A percentile compares a stretch with the other conserved stretches of the same genome.
These are phyloP conservation scores for Candida qinlingensis DNA, from an alignment of 805 yeast species.

Conservation along the genomic window DNA sequence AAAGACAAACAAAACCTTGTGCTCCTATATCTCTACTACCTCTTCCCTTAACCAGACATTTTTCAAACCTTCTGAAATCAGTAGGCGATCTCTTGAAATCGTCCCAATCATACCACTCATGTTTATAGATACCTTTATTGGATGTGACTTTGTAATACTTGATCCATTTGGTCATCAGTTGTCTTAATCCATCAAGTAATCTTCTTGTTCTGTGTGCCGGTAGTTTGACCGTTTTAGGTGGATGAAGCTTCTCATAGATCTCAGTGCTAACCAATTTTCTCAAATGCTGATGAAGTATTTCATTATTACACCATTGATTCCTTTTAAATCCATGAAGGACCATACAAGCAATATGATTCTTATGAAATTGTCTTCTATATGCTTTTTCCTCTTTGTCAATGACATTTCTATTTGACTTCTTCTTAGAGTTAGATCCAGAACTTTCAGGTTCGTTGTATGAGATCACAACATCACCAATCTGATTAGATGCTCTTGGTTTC, in stretches of 20 bases:
- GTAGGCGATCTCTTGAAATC: slow-evolving; percentile 15
- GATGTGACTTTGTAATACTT: slow-evolving; percentile 44
- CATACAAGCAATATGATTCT: slow-evolving; percentile 51
- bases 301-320: slow-evolving; percentile 68
- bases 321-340: slow-evolving; percentile 62
- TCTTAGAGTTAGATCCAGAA: slow-evolving; percentile 17
- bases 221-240: slow-evolving; percentile 33
- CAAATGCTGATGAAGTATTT: slow-evolving; percentile 35
- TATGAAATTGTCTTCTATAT: slow-evolving; percentile 51
- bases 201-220: slow-evolving; percentile 49
- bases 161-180: slow-evolving; percentile 59
- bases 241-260: slow-evolving; percentile 43
- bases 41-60: slow-evolving; percentile 36
- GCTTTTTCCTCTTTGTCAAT: slow-evolving; percentile 52
- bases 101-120: slow-evolving; percentile 38
- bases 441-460: slow-evolving; percentile 15
- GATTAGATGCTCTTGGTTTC: slow-evolving; percentile 15
- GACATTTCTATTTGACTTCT: slow-evolving; percentile 24
- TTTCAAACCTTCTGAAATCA: slow-evolving; percentile 37
- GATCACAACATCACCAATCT: slow-evolving; percentile 15
- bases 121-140: slow-evolving; percentile 32
- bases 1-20: slow-evolving; percentile 77
- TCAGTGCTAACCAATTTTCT: slow-evolving; percentile 42
- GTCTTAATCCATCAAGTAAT: slow-evolving; percentile 72
- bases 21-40: slow-evolving; percentile 81